Conservation (phyloP, 169 alveolate genomes). For the Eimeria brunetti region DNA sequence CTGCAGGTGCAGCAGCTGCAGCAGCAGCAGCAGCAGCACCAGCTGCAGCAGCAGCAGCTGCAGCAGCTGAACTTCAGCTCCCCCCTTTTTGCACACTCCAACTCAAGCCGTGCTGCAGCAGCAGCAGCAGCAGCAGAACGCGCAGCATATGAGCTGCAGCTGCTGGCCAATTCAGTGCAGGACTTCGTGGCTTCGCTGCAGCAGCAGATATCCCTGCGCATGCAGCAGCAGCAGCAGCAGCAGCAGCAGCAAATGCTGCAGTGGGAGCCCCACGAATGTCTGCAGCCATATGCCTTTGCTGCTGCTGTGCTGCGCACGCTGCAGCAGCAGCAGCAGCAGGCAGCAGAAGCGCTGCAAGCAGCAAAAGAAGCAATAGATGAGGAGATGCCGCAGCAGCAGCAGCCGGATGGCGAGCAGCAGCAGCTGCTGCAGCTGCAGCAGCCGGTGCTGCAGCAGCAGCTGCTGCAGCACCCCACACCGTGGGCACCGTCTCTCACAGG, state of each 20-base stretch:
- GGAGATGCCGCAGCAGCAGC: background rate
- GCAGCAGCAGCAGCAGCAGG: conserved; percentile 42
- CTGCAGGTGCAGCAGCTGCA: conserved; percentile 5
- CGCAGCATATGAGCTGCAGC: background rate
- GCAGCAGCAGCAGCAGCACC: conserved; percentile 35
- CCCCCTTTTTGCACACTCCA: background rate
- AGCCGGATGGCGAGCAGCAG: background rate
- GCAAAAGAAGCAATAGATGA: background rate
- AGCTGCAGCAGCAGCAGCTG: conserved; percentile 3
- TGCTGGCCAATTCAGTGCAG: background rate
- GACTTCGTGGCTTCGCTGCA: conserved; percentile 9
- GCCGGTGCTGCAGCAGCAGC: background rate
- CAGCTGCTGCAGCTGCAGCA: conserved; percentile 27
- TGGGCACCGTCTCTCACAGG: background rate
- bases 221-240: background rate
- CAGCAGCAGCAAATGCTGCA: conserved; percentile 27
- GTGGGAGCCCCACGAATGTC: conserved; percentile 60
- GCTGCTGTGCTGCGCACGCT: conserved; percentile 27
- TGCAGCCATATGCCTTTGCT: conserved; percentile 51
- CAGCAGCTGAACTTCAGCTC: background rate
- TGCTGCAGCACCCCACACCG: background rate
- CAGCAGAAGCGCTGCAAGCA: background rate
- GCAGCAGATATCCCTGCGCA: conserved; percentile 5
- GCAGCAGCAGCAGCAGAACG: conserved; percentile 47
- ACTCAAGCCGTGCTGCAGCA: background rate